Evolutionary conservation across 1,284 basidiomycete genomes (phyloP).

Genomic region (Rhodotorula mucilaginosa): DNA sequence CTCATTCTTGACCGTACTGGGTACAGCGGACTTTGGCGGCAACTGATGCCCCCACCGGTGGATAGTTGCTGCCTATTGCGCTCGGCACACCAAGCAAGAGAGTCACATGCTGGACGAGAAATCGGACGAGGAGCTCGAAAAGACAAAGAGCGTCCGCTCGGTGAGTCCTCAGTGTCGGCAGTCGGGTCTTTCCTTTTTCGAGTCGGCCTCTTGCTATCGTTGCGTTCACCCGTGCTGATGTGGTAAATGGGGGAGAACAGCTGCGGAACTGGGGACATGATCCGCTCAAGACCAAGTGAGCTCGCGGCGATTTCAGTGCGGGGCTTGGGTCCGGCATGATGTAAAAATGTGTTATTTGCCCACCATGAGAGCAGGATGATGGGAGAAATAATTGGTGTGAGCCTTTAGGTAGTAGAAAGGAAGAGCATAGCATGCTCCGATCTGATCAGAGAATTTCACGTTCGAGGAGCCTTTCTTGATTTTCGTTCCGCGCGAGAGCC

Average conservation of each 20-base stretch:
- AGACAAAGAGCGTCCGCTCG: conserved; percentile 12
- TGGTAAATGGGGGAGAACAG: neutral
- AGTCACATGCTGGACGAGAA: conserved; percentile 12
- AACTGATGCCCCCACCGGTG: neutral
- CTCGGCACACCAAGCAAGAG: conserved; percentile 47
- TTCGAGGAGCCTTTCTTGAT: too few species aligned
- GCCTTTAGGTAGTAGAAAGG: too few species aligned
- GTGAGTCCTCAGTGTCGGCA: neutral
- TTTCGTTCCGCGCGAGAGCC: too few species aligned
- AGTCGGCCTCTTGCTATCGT: neutral
- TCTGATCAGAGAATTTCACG: too few species aligned
- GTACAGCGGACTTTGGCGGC: neutral
- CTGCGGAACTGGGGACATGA: conserved; percentile 38
- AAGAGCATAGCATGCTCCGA: too few species aligned
- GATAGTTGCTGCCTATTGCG: conserved; percentile 46
- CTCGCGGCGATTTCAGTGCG: neutral
- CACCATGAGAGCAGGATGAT: too few species aligned
- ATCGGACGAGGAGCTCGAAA: conserved; percentile 15
- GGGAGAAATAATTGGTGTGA: too few species aligned
- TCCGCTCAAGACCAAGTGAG: conserved; percentile 3
- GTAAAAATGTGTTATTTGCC: neutral
- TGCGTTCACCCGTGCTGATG: neutral
- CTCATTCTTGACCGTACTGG: too few species aligned
- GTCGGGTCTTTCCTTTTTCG: neutral
- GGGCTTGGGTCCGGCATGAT: neutral